phyloP scores from a whole-genome alignment of 805 yeast genomes.

The Maudiozyma serrabonitensis region DNA sequence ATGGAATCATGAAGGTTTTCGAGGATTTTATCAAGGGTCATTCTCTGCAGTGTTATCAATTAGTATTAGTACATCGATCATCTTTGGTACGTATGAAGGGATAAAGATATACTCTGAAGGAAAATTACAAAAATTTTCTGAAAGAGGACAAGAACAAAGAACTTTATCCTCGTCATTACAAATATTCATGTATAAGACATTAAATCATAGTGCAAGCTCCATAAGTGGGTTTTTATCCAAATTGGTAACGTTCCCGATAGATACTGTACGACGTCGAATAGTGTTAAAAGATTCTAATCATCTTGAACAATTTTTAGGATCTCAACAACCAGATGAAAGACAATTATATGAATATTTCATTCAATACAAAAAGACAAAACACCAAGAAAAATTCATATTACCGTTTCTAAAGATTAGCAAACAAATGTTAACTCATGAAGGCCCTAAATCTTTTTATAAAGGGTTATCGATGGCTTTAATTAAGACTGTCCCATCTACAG shows the following conservation, averaged over 20 bases:
- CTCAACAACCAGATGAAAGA: neutral
- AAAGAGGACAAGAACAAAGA: neutral
- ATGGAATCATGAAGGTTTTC: constrained; percentile 32
- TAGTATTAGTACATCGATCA: constrained; percentile 60
- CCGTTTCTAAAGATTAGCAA: constrained; percentile 24
- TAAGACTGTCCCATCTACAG: constrained; percentile 70
- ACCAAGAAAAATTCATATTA: neutral
- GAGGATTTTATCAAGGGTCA: constrained; percentile 43
- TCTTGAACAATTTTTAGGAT: neutral
- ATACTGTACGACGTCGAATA: constrained; percentile 45
- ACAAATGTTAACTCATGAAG: constrained; percentile 42
- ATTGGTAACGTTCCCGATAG: constrained; percentile 72
- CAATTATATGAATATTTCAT: neutral
- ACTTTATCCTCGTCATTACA: neutral
- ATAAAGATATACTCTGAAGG: constrained; percentile 31
- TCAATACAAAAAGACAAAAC: neutral
- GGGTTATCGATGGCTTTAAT: constrained; percentile 60
- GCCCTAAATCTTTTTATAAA: constrained; percentile 54
- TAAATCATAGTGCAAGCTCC: constrained; percentile 55
- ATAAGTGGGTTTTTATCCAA: constrained; percentile 72
- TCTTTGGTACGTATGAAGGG: constrained; percentile 59
- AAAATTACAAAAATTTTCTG: constrained; percentile 8
- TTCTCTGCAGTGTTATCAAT: constrained; percentile 48
- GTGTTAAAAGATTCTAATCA: neutral
- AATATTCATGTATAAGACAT: constrained; percentile 10